Percentiles rank a stretch among this genome's conserved stretches.
These are phyloP conservation scores for Lotus japonicus DNA, from an alignment of 306 rosid genomes.

Conservation along the genomic window DNA sequence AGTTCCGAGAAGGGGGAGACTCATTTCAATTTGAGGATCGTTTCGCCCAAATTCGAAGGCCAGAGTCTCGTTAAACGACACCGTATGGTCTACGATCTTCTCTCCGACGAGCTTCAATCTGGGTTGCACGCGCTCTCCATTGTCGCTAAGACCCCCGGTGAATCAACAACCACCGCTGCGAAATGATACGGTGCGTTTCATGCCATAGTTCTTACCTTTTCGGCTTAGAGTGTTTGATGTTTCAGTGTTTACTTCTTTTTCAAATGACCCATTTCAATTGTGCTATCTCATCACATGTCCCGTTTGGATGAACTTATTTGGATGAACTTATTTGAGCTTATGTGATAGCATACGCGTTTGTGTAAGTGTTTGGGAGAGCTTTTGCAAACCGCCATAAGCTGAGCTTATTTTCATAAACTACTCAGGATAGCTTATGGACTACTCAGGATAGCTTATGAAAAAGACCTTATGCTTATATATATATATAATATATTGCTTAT, in stretches of 20 bases:
- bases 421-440: too few species aligned
- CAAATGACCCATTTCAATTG: too few species aligned
- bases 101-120: slow-evolving; percentile 25
- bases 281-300: background rate
- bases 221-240: background rate
- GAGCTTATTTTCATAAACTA: too few species aligned
- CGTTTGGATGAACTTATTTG: too few species aligned
- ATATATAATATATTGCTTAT: too few species aligned
- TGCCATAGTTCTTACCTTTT: background rate
- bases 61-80: slow-evolving; percentile 36
- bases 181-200: slow-evolving; percentile 5
- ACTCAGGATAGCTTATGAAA: too few species aligned
- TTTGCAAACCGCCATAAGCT: too few species aligned
- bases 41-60: slow-evolving; percentile 68
- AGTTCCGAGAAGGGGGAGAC: slow-evolving; percentile 50
- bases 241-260: background rate
- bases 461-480: too few species aligned
- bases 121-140: slow-evolving; percentile 33
- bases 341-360: too few species aligned
- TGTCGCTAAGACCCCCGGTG: slow-evolving; percentile 25
- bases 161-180: background rate
- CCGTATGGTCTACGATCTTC: slow-evolving; percentile 34
- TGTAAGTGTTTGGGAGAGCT: too few species aligned
- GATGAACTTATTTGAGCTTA: too few species aligned
- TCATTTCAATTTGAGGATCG: slow-evolving; percentile 73